Percentiles rank a stretch among this genome's conserved stretches.
These are phyloP conservation scores for Xylaria hypoxylon DNA, from an alignment of 2,329 filamentous ascomycete genomes.

Conservation along the genomic window DNA sequence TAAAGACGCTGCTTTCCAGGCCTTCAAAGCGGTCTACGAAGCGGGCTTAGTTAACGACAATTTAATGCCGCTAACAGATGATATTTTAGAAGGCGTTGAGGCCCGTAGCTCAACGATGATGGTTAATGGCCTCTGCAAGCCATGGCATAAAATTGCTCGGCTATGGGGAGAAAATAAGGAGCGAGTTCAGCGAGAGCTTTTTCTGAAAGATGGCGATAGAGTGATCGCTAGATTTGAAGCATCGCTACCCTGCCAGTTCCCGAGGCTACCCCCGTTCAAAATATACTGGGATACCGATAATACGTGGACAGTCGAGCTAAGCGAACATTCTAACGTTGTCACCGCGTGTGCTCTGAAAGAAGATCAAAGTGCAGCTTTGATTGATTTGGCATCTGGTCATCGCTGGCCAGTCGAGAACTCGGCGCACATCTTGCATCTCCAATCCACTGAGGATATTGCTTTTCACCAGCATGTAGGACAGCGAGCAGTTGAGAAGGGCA, in stretches of 20 bases:
- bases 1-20: constrained; percentile 86
- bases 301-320: constrained; percentile 55
- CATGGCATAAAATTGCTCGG: constrained; percentile 60
- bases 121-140: constrained; percentile 57
- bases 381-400: constrained; percentile 62
- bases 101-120: constrained; percentile 52
- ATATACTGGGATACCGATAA: constrained; percentile 55
- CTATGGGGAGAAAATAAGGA: constrained; percentile 56
- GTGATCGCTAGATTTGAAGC: constrained; percentile 56
- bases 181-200: constrained; percentile 50
- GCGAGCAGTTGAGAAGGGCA: constrained; percentile 41
- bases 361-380: constrained; percentile 61
- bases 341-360: constrained; percentile 27
- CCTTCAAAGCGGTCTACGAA: constrained; percentile 76
- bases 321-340: constrained; percentile 31
- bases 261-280: constrained; percentile 51
- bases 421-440: constrained; percentile 59
- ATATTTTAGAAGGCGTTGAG: constrained; percentile 55
- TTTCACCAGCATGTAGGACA: constrained; percentile 42
- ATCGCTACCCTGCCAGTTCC: constrained; percentile 58
- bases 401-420: constrained; percentile 56
- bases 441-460: constrained; percentile 41
- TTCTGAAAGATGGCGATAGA: constrained; percentile 52
- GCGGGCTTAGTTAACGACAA: constrained; percentile 82
- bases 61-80: constrained; percentile 72